Evolutionary conservation across 495 filamentous ascomycete genomes (phyloP), one percentile per base, ranked within the genome.

Genomic region (Glutinoglossum americanum): DNA sequence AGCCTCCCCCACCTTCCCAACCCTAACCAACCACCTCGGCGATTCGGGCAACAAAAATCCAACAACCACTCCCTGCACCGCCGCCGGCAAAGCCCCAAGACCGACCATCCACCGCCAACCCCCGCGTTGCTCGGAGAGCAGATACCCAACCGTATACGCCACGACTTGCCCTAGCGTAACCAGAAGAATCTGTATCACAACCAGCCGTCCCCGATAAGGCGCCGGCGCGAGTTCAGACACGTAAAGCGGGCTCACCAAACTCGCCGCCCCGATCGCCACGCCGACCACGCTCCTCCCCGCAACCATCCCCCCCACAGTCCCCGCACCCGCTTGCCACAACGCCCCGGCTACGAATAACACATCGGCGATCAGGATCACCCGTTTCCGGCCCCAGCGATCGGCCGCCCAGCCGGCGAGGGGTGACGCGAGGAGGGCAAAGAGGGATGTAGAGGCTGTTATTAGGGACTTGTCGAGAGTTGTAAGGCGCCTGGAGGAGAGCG

Each of bases 31-130:
- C 87, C 87, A 94, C 25, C 89, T 74, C 37, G 89, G 89, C 6
- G 83, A 89, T 67, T 96, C 89, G 0, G 89, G 87, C 74, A 94
- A 77, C 44, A 77, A 64, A 1, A 77, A n/a, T n/a, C 56, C 59
- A 94, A 69, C 25, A 88, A 73, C 62, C 37, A 78, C 76, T 7
- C 6, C 37, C 66, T 94, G 89, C 8, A 87, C 57, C 3, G 78
- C 69, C 7, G 88, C 89, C 0, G 89, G 89, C 53, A 81, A 56
- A 27, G 83, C 86, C 1, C 89, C 89, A 10, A 96, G 69, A 0
- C 89, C 89, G 0, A 96, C 87, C 74, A 93, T 85, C 80, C 84
- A 93, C 57, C 89, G 72, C 89, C 89, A 96, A 23, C 83, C 87
- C 15, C 76, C 78, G 39, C 68, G 64, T 57, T 75, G 71, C n/a